Percentiles rank a stretch among this genome's conserved stretches.
phyloP scores from a whole-genome alignment of 495 filamentous ascomycete genomes.

The Penicillium riverlandense region DNA sequence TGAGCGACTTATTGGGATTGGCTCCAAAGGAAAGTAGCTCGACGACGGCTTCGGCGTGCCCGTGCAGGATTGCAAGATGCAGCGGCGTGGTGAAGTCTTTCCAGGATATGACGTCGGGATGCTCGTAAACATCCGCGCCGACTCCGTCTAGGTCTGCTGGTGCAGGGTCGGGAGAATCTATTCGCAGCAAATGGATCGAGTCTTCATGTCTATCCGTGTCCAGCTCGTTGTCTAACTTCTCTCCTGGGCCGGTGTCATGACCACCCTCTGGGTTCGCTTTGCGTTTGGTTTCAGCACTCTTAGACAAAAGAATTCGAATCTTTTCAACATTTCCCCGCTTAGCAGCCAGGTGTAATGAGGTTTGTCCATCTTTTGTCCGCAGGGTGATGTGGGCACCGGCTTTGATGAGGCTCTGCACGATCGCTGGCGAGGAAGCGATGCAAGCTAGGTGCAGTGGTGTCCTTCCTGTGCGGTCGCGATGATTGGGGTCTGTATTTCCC shows the following conservation, averaged over 20 bases:
- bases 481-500: constrained; percentile 53
- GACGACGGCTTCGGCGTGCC: constrained; percentile 59
- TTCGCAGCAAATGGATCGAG: constrained; percentile 6
- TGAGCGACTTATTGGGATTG: constrained; percentile 62
- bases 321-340: constrained; percentile 60
- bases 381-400: constrained; percentile 63
- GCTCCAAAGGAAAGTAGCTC: constrained; percentile 68
- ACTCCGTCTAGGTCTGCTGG: constrained; percentile 41
- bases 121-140: constrained; percentile 69
- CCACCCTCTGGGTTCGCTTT: constrained; percentile 25
- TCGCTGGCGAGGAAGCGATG: constrained; percentile 55
- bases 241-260: constrained; percentile 12
- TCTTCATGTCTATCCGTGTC: constrained; percentile 33
- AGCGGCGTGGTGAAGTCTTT: constrained; percentile 63
- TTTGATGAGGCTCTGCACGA: constrained; percentile 66
- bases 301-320: constrained; percentile 58
- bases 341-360: constrained; percentile 72
- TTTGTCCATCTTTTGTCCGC: constrained; percentile 68
- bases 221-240: constrained; percentile 34
- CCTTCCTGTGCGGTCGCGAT: constrained; percentile 70
- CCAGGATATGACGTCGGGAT: constrained; percentile 65
- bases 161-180: constrained; percentile 9
- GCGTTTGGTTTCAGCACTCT: constrained; percentile 59
- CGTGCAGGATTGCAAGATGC: constrained; percentile 68
- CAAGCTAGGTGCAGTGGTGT: constrained; percentile 72